Evolutionary conservation across 441 rosid genomes (phyloP).

Genomic region (Erysimum cheiri): DNA sequence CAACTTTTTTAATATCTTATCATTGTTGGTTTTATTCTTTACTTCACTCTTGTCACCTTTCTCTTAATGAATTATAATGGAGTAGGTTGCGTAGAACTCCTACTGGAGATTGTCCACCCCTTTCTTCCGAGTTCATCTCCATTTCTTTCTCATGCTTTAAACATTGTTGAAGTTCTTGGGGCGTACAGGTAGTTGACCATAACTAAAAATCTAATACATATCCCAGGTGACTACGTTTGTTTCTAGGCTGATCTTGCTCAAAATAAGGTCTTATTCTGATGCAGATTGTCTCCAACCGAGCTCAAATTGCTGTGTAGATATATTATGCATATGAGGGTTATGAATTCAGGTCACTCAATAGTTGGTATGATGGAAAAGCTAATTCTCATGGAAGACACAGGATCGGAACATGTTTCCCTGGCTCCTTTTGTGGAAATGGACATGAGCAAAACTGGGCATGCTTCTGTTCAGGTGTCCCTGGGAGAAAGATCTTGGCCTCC

Average conservation of each 20-base stretch:
- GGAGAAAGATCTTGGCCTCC: slow-evolving; percentile 99
- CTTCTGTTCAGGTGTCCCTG: slow-evolving; percentile 94
- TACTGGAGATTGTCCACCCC: slow-evolving; percentile 90
- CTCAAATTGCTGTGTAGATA: slow-evolving; percentile 83
- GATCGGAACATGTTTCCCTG: slow-evolving; percentile 72
- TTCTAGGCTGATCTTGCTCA: slow-evolving; percentile 32
- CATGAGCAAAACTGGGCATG: slow-evolving; percentile 90
- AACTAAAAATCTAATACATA: slow-evolving; percentile 25
- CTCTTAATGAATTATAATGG: slow-evolving; percentile 23
- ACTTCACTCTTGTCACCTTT: slow-evolving; percentile 34
- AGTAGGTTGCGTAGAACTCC: slow-evolving; percentile 93
- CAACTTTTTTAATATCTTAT: slow-evolving; percentile 21
- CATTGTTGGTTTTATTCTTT: slow-evolving; percentile 27
- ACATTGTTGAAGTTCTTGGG: slow-evolving; percentile 97
- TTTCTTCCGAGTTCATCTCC: slow-evolving; percentile 90
- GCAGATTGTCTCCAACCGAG: slow-evolving; percentile 97
- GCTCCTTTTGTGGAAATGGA: slow-evolving; percentile 96
- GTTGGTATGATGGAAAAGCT: slow-evolving; percentile 92
- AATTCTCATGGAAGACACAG: slow-evolving; percentile 80
- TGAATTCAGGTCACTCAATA: slow-evolving; percentile 75
- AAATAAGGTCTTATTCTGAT: slow-evolving; percentile 44
- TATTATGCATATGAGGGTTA: slow-evolving; percentile 80
- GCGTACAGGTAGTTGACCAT: slow-evolving; percentile 72
- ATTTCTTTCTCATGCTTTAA: slow-evolving; percentile 78
- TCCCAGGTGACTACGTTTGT: slow-evolving; percentile 27